Base-by-base conservation (phyloP, 108 stramenopile species). In the Skeletonema costatum region DNA sequence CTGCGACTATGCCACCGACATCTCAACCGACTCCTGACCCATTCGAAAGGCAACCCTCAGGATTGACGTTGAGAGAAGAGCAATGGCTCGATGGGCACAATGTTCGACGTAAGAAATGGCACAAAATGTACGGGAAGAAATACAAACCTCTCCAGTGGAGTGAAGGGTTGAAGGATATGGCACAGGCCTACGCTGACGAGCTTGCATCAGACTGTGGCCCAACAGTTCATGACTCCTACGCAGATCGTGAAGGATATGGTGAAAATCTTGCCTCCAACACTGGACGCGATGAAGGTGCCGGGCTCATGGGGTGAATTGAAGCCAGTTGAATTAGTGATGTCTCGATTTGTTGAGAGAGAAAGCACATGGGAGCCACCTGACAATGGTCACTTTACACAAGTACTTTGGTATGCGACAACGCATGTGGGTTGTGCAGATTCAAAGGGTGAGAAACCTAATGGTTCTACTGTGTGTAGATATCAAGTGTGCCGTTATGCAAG, bases 261-360 rank as follows among this genome's bases (percentile, higher is more conserved):
- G 68, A 69, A 51, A 69, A 69, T 25, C 68, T 69, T 32, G 68
- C 60, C 60, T 51, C 44, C 68, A 61, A 69, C 13, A 39, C 38
- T 9, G 63, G 63, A 8, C n/a, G 16, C 4, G 53, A 56, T 10
- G 21, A 25, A n/a, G 63, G 63, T 0, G 38, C 12, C 12, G 11
- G 63, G 63, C 7, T 38, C 41, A 17, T 64, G 63, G 63, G 63
- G 63, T 2, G 63, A 39, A 36, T 4, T 64, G 2, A 35, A 38
- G 33, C 19, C 63, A 6, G 38, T 39, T 19, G 33, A 35, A 8
- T 6, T 8, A 17, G 19, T 64, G 19, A 39, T 64, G 36, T 38
- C 33, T 35, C 44, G 62, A n/a, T 69, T n/a, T 32, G 68, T 69
- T 3, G 68, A 69, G 19, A 17, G 63, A 51, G 68, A 69, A 51